These are phyloP conservation scores for Aechmea fasciata DNA, from an alignment of 176 grass and related monocot genomes.

Conservation along the genomic window DNA sequence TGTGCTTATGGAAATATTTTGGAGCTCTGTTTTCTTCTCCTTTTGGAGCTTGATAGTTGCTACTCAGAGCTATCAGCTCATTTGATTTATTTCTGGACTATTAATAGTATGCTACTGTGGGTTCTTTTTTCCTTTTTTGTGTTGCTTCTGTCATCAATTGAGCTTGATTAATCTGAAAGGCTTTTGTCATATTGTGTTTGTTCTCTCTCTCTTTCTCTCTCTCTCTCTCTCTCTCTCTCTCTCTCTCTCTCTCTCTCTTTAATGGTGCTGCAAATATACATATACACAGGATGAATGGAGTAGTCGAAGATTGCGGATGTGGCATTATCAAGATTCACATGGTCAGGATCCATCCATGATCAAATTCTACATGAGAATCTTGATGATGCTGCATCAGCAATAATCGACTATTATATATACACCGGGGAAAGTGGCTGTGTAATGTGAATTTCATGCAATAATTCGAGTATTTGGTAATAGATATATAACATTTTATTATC, in stretches of 20 bases:
- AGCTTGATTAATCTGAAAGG: no score
- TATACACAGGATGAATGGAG: not conserved
- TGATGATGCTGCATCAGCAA: slow-evolving; percentile 35
- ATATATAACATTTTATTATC: no score
- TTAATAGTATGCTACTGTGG: not conserved
- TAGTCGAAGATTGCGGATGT: slow-evolving; percentile 19
- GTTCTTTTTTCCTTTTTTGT: not conserved
- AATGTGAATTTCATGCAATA: no score
- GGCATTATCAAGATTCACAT: slow-evolving; percentile 36
- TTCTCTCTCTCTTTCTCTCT: no score
- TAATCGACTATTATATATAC: slow-evolving; percentile 10
- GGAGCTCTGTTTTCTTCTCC: not conserved
- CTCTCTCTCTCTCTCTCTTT: no score
- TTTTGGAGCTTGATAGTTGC: not conserved
- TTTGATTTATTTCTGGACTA: not conserved
- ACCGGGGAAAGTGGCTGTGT: no score
- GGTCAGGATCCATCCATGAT: not conserved
- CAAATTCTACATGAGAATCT: slow-evolving; percentile 25
- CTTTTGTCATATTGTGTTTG: not conserved
- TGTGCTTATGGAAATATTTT: not conserved
- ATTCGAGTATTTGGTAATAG: no score
- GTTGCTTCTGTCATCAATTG: not conserved
- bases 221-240: no score
- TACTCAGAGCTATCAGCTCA: not conserved
- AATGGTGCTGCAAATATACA: no score